These are phyloP conservation scores for Mytilinidion resinicola DNA, from an alignment of 495 filamentous ascomycete species.

Conservation along the genomic window DNA sequence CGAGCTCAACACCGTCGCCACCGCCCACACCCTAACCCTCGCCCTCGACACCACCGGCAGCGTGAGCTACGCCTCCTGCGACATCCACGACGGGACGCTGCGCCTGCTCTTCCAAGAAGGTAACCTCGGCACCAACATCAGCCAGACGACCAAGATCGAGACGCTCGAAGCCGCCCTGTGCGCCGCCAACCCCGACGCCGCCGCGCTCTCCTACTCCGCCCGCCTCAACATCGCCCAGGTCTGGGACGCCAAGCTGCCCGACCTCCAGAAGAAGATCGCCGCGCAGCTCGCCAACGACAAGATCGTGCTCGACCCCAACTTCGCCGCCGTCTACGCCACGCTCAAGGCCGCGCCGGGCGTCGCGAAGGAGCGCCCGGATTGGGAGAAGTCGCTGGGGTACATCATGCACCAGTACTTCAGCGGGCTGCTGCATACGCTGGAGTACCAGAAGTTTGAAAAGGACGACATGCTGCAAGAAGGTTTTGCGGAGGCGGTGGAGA, in stretches of 20 bases:
- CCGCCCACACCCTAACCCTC: conserved; percentile 42
- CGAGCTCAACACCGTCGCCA: conserved; percentile 46
- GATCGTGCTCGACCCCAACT: conserved; percentile 14
- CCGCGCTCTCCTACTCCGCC: conserved; percentile 41
- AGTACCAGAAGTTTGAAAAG: conserved; percentile 16
- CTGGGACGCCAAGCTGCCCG: conserved; percentile 40
- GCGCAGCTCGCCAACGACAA: conserved; percentile 34
- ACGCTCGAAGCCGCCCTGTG: conserved; percentile 42
- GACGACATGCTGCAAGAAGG: conserved; percentile 31
- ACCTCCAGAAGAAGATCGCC: conserved; percentile 34
- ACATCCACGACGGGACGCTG: conserved; percentile 43
- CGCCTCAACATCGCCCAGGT: conserved; percentile 41
- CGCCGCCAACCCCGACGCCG: conserved; percentile 28
- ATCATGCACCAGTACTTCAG: conserved; percentile 12
- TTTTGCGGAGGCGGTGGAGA: conserved; percentile 22
- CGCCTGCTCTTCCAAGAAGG: conserved; percentile 42
- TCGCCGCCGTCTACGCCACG: conserved; percentile 4
- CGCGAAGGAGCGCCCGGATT: conserved; percentile 1
- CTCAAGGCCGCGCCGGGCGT: conserved; percentile 7
- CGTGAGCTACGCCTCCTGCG: conserved; percentile 42
- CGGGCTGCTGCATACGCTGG: conserved; percentile 11
- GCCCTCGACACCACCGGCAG: conserved; percentile 40
- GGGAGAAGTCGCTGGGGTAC: conserved; percentile 12
- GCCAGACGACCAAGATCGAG: conserved; percentile 27
- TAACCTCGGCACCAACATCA: conserved; percentile 43